Conservation (phyloP, 768 basidiomycete species). For the Termitomyces sp. region DNA sequence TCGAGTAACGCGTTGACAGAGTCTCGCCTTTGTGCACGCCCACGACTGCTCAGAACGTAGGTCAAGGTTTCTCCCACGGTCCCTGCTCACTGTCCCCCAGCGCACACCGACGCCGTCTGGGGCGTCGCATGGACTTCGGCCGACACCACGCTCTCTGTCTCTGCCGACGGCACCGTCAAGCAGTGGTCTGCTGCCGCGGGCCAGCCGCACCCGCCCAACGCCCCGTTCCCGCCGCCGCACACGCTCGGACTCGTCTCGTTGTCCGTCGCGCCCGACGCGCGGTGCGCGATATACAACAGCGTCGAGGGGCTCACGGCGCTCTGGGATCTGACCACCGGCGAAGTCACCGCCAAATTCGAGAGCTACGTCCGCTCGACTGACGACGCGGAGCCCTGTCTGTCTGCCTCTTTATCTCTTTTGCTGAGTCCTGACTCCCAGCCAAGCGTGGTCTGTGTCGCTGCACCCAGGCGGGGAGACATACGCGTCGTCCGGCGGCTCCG, state of each 20-base stretch:
- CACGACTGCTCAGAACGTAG: conserved; percentile 76
- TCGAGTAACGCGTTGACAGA: conserved; percentile 29
- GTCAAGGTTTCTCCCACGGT: conserved; percentile 18
- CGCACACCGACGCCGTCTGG: conserved; percentile 78
- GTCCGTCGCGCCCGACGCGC: conserved; percentile 63
- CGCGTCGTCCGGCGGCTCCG: conserved; percentile 66
- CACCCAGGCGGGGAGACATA: conserved; percentile 71
- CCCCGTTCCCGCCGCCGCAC: conserved; percentile 58
- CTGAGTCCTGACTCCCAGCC: too few relatives aligned
- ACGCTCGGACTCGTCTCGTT: conserved; percentile 82
- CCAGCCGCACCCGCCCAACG: conserved; percentile 46
- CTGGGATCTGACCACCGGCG: conserved; percentile 63
- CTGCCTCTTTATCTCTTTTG: not conserved
- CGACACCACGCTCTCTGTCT: conserved; percentile 62
- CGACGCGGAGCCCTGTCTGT: conserved; percentile 67
- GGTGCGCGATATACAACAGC: conserved; percentile 67
- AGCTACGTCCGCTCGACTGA: conserved; percentile 60
- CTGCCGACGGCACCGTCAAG: conserved; percentile 73
- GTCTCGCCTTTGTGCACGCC: conserved; percentile 67
- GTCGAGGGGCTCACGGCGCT: conserved; percentile 79
- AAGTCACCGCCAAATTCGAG: conserved; percentile 59
- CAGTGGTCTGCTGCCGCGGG: conserved; percentile 68
- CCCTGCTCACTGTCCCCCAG: conserved; percentile 38
- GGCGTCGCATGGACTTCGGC: conserved; percentile 65
- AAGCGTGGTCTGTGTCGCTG: conserved; percentile 85